These are phyloP conservation scores for Alternaria sp. DNA, from an alignment of 2,329 filamentous ascomycete genomes.

Conservation along the genomic window DNA sequence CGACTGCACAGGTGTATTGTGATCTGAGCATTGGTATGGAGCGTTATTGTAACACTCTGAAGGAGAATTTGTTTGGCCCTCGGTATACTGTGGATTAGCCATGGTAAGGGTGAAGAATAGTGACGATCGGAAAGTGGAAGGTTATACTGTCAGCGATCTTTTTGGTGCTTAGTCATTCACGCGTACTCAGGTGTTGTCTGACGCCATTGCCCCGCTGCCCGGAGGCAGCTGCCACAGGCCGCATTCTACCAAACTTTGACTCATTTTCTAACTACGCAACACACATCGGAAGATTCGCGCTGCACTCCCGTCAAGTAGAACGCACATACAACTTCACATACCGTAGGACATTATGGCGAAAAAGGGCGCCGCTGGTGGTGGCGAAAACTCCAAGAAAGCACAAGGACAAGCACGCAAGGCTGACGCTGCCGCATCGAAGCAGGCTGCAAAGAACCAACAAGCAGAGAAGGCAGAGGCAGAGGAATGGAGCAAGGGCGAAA, in stretches of 20 bases:
- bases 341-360: slow-evolving; percentile 30
- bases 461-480: slow-evolving; percentile 72
- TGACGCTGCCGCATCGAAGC: slow-evolving; percentile 82
- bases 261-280: slow-evolving; percentile 13
- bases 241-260: slow-evolving; percentile 24
- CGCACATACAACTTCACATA: too few species aligned
- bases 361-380: slow-evolving; percentile 69
- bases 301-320: too few species aligned
- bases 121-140: too few species aligned
- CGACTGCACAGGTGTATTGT: too few species aligned
- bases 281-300: not conserved
- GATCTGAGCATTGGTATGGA: too few species aligned
- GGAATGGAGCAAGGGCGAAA: slow-evolving; percentile 86
- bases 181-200: slow-evolving; percentile 5
- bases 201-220: slow-evolving; percentile 24
- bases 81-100: too few species aligned
- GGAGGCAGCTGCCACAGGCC: slow-evolving; percentile 14
- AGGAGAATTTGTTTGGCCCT: too few species aligned
- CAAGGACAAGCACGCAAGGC: slow-evolving; percentile 92
- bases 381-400: slow-evolving; percentile 83
- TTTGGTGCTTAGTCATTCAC: slow-evolving; percentile 21
- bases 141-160: too few species aligned
- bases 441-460: slow-evolving; percentile 73
- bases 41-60: too few species aligned
- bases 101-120: too few species aligned